These are phyloP conservation scores for Kondoa malvinella DNA, from an alignment of 768 basidiomycete species.

Conservation along the genomic window DNA sequence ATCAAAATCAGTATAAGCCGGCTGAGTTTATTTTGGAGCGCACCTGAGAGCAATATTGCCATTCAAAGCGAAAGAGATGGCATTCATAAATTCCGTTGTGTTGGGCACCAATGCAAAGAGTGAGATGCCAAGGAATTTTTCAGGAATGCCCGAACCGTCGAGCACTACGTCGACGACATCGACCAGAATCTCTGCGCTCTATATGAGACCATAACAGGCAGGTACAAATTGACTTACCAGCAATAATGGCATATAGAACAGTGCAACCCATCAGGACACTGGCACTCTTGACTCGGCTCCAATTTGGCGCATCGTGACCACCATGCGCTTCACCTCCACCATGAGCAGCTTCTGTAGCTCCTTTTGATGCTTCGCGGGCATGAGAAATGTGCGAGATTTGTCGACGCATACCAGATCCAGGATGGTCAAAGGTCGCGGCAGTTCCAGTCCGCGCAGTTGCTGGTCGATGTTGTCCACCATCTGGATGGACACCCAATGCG, in stretches of 20 bases:
- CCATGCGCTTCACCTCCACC: conserved; percentile 44
- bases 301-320: conserved; percentile 88
- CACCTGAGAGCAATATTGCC: conserved; percentile 92
- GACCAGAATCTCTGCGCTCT: conserved; percentile 59
- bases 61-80: conserved; percentile 90
- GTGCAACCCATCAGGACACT: conserved; percentile 81
- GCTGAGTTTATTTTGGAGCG: background rate
- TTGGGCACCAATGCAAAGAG: conserved; percentile 95
- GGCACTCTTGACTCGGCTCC: conserved; percentile 78
- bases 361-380: conserved; percentile 37
- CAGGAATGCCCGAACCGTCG: conserved; percentile 76
- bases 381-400: conserved; percentile 30
- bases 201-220: background rate
- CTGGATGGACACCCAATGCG: conserved; percentile 43
- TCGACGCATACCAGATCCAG: conserved; percentile 5
- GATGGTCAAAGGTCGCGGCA: conserved; percentile 9
- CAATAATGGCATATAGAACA: conserved; percentile 80
- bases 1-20: background rate
- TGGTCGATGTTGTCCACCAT: conserved; percentile 14
- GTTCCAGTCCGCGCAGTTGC: conserved; percentile 4
- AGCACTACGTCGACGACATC: conserved; percentile 90
- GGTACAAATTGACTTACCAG: conserved; percentile 45
- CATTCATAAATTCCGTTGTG: conserved; percentile 89
- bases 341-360: conserved; percentile 33
- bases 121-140: conserved; percentile 92